These are phyloP conservation scores for Gossypium raimondii DNA, from an alignment of 345 rosid genomes.

Conservation along the genomic window DNA sequence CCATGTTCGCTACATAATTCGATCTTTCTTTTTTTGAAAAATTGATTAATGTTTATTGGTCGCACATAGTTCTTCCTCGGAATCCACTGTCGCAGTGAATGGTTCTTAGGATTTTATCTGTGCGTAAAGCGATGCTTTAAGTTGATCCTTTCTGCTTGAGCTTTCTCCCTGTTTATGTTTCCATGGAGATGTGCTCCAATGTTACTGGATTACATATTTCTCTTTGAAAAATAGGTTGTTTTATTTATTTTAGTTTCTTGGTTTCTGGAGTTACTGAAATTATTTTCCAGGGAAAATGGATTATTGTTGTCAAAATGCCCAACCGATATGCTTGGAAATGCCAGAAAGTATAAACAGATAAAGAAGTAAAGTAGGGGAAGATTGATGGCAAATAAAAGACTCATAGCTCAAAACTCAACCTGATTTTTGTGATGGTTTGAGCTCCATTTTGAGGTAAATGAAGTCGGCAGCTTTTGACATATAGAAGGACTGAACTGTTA, in stretches of 20 bases:
- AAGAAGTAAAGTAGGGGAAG: not conserved
- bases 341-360: not conserved
- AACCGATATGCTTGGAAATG: no score
- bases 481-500: no score
- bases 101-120: slow-evolving; percentile 15
- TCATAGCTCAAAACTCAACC: no score
- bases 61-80: slow-evolving; percentile 21
- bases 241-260: not conserved
- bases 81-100: slow-evolving; percentile 1
- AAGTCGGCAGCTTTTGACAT: no score
- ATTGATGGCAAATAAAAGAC: not conserved
- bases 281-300: not conserved
- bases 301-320: not conserved
- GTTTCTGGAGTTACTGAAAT: not conserved
- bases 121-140: slow-evolving; percentile 6
- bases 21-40: not conserved
- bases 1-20: no score
- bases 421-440: no score
- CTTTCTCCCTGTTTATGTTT: slow-evolving; percentile 8
- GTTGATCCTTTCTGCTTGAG: slow-evolving; percentile 21
- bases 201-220: slow-evolving; percentile 16
- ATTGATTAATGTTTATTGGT: not conserved
- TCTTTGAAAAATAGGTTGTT: not conserved
- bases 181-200: slow-evolving; percentile 16
- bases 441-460: no score